These are phyloP conservation scores for Calycina herbarum DNA, from an alignment of 2,329 filamentous ascomycete genomes.

Conservation along the genomic window DNA sequence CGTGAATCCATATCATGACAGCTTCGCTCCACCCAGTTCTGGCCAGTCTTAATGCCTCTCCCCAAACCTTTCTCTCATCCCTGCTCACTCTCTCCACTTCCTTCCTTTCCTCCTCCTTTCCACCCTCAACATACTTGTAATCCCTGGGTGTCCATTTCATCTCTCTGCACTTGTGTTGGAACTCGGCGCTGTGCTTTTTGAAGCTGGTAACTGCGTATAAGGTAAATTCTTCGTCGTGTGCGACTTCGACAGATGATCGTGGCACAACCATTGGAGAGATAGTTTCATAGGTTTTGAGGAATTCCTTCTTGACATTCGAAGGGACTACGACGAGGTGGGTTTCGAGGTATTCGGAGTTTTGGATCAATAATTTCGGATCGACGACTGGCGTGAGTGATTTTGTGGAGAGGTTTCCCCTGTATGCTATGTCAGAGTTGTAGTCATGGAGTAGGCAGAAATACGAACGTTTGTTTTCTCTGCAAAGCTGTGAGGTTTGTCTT, in stretches of 20 bases:
- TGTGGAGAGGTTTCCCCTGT: slow-evolving; percentile 85
- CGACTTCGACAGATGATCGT: slow-evolving; percentile 76
- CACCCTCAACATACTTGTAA: slow-evolving; percentile 89
- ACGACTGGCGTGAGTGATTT: slow-evolving; percentile 91
- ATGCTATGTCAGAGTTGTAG: slow-evolving; percentile 22
- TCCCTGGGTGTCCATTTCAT: slow-evolving; percentile 93
- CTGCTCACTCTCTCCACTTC: slow-evolving; percentile 80
- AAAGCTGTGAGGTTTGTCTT: slow-evolving; percentile 81
- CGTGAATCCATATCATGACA: slow-evolving; percentile 94
- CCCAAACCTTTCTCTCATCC: slow-evolving; percentile 90
- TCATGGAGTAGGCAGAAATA: slow-evolving; percentile 11
- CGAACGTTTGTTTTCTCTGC: slow-evolving; percentile 84
- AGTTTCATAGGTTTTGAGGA: slow-evolving; percentile 85
- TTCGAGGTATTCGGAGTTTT: slow-evolving; percentile 94
- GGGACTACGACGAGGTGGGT: slow-evolving; percentile 93
- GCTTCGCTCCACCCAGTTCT: slow-evolving; percentile 94
- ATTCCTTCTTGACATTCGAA: slow-evolving; percentile 77
- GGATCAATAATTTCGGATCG: slow-evolving; percentile 75
- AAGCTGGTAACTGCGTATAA: slow-evolving; percentile 89
- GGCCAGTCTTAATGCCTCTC: slow-evolving; percentile 82
- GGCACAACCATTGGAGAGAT: slow-evolving; percentile 90
- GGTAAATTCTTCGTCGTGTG: slow-evolving; percentile 85
- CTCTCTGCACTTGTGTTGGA: slow-evolving; percentile 88
- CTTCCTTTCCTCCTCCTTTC: slow-evolving; percentile 82
- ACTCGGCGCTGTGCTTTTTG: slow-evolving; percentile 86